phyloP scores from a whole-genome alignment of 306 rosid species.

The Heteromeles arbutifolia region DNA sequence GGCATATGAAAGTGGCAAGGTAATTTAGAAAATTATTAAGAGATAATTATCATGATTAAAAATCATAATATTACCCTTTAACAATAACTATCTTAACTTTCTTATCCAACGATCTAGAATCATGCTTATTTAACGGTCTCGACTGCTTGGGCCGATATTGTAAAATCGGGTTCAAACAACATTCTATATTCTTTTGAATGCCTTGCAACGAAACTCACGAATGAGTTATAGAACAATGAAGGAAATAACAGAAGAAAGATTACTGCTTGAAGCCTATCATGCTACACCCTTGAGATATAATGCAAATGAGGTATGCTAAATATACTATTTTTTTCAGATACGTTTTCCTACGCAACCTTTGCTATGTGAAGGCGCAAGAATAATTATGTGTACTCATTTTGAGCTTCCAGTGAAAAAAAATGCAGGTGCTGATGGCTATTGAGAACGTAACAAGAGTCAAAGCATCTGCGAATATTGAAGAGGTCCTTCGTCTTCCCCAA shows the following conservation, averaged over 20 bases:
- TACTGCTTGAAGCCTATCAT: constrained; percentile 50
- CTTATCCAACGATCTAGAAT: no score
- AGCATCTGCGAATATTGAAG: constrained; percentile 30
- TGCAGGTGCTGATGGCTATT: constrained; percentile 69
- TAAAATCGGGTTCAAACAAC: no score
- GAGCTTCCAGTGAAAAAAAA: not conserved
- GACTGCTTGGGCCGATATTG: no score
- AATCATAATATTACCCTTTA: no score
- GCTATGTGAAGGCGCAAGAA: not conserved
- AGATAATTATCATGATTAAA: no score
- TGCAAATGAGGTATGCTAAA: constrained; percentile 54
- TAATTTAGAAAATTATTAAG: no score
- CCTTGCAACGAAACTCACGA: constrained; percentile 61
- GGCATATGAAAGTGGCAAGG: no score
- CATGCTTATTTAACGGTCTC: no score
- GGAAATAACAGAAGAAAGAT: constrained; percentile 62
- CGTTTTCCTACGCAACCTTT: not conserved
- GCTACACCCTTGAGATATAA: constrained; percentile 54
- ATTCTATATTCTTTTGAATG: constrained; percentile 16
- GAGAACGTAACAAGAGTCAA: constrained; percentile 57
- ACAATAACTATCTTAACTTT: no score
- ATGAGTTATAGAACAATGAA: constrained; percentile 66
- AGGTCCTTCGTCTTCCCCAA: no score
- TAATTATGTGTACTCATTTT: not conserved
- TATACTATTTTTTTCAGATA: not conserved